Evolutionary conservation across 495 filamentous ascomycete species (phyloP).

Genomic region (Aspergillus campestris): DNA sequence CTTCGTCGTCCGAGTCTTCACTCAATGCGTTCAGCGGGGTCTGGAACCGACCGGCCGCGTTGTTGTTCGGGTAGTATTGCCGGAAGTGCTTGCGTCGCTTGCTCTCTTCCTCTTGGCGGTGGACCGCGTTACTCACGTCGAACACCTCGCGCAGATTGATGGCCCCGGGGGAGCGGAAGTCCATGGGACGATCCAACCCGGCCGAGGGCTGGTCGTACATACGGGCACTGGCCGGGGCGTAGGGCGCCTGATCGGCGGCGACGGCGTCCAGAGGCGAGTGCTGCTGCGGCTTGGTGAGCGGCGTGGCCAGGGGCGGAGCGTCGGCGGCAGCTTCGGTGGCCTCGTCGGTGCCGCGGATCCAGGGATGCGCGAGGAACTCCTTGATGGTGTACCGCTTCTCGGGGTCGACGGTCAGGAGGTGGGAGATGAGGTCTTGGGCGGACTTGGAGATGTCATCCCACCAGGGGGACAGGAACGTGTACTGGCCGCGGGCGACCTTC

Average conservation of each 20-base stretch:
- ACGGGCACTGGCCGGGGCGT: constrained; percentile 35
- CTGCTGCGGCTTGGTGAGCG: constrained; percentile 43
- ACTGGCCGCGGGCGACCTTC: constrained; percentile 94
- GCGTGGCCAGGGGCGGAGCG: constrained; percentile 69
- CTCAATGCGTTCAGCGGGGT: constrained; percentile 59
- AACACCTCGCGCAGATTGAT: constrained; percentile 96
- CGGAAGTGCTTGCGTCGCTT: constrained; percentile 77
- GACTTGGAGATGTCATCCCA: constrained; percentile 98
- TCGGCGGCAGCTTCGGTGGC: constrained; percentile 63
- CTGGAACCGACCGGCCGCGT: constrained; percentile 32
- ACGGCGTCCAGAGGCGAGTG: constrained; percentile 18
- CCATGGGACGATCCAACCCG: constrained; percentile 58
- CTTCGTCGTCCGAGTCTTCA: constrained; percentile 54
- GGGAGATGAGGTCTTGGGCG: constrained; percentile 87
- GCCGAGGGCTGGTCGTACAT: constrained; percentile 42
- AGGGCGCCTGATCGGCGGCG: constrained; percentile 32
- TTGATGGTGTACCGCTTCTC: constrained; percentile 80
- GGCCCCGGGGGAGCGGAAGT: constrained; percentile 93
- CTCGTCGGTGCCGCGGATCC: constrained; percentile 77
- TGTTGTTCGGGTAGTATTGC: constrained; percentile 57
- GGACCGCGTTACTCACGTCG: constrained; percentile 93
- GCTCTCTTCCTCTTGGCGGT: constrained; percentile 90
- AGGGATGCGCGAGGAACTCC: constrained; percentile 88
- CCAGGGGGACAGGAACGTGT: constrained; percentile 97
- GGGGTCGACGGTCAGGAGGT: constrained; percentile 84